Conservation (phyloP, 1,284 basidiomycete species). For the Meira nashicola region DNA sequence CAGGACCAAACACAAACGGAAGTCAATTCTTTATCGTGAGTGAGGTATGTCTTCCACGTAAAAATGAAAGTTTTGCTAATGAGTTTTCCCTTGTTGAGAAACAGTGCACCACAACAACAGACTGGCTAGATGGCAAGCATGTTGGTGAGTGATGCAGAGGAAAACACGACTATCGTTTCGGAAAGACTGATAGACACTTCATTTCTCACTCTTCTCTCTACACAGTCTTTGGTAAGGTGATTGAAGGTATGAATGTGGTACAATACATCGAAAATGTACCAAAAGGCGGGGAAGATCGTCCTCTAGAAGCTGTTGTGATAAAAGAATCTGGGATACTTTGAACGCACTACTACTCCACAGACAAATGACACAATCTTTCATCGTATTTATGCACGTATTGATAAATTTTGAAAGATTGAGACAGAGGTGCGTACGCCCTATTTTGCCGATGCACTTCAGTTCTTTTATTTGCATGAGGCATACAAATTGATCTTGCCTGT, state of each 20-base stretch:
- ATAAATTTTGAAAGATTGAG: too few relatives aligned
- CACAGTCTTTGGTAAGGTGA: constrained; percentile 24
- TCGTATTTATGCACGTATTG: too few relatives aligned
- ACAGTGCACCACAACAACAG: constrained; percentile 31
- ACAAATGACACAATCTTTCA: neutral
- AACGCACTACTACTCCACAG: too few relatives aligned
- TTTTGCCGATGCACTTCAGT: too few relatives aligned
- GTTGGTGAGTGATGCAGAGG: constrained; percentile 26
- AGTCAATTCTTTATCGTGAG: constrained; percentile 32
- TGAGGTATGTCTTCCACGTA: neutral
- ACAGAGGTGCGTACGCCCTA: too few relatives aligned
- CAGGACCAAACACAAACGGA: constrained; percentile 55
- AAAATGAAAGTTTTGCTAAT: neutral
- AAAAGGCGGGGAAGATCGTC: constrained; percentile 40
- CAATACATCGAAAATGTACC: constrained; percentile 34
- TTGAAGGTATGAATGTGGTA: constrained; percentile 29
- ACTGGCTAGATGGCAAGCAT: constrained; percentile 64
- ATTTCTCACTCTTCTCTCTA: constrained; percentile 54
- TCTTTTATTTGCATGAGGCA: too few relatives aligned
- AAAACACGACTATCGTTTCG: neutral
- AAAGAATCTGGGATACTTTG: constrained; percentile 40
- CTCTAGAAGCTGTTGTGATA: constrained; percentile 33
- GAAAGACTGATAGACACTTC: constrained; percentile 59
- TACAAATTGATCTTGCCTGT: too few relatives aligned
- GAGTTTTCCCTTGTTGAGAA: neutral